Conservation (phyloP, 371 early-diverging fungal species). For the Chytridiales sp. region DNA sequence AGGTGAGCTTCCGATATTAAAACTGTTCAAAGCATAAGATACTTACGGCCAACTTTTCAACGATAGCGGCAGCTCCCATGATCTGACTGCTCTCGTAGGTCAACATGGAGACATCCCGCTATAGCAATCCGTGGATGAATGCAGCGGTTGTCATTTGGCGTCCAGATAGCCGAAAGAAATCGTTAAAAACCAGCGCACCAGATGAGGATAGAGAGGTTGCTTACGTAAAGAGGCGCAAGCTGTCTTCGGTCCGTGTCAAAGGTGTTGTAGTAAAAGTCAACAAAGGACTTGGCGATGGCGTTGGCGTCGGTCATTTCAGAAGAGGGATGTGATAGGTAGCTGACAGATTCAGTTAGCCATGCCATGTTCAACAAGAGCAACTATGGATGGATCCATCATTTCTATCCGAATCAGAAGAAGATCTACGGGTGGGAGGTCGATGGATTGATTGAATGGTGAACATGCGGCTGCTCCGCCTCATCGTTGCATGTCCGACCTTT, state of each 20-base stretch:
- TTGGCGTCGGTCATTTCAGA: no score
- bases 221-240: slow-evolving; percentile 80
- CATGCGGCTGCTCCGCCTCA: no score
- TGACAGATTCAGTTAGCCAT: no score
- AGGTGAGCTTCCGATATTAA: neutral
- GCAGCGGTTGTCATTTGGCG: neutral
- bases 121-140: slow-evolving; percentile 14
- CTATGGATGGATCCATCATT: no score
- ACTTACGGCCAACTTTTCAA: slow-evolving; percentile 79
- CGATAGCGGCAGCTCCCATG: slow-evolving; percentile 59
- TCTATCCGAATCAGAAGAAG: no score
- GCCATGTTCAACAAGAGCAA: no score
- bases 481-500: no score
- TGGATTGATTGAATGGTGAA: no score
- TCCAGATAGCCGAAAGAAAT: neutral
- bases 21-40: neutral
- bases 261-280: slow-evolving; percentile 78
- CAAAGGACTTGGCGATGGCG: slow-evolving; percentile 69
- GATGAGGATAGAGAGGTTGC: slow-evolving; percentile 22
- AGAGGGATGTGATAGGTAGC: no score
- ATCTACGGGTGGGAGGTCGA: no score
- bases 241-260: slow-evolving; percentile 69
- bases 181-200: neutral
- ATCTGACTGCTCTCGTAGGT: slow-evolving; percentile 78
- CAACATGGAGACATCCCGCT: slow-evolving; percentile 81